Percentiles rank a stretch among this genome's conserved stretches.
Evolutionary conservation across 352 stramenopile species (phyloP).

Genomic region (Nothophytophthora sp.): DNA sequence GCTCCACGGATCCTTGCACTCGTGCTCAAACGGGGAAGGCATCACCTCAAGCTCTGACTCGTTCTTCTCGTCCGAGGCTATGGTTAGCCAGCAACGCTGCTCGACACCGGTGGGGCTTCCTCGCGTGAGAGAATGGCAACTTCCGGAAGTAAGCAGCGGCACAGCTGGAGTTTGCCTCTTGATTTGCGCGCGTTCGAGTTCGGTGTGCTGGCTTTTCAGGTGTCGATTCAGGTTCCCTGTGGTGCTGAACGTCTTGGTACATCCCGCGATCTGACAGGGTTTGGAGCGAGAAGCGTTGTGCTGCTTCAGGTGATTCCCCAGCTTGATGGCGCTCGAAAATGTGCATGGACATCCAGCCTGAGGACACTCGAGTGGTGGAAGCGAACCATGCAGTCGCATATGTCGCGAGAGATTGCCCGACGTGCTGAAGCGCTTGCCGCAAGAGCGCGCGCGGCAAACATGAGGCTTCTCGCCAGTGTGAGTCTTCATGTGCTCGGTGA

Average conservation of each 20-base stretch:
- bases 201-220: slow-evolving; percentile 30
- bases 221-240: slow-evolving; percentile 66
- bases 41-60: slow-evolving; percentile 7
- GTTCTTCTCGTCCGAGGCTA: not conserved
- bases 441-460: slow-evolving; percentile 33
- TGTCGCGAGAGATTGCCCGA: slow-evolving; percentile 63
- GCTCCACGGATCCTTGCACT: slow-evolving; percentile 31
- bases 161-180: not conserved
- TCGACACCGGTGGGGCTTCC: slow-evolving; percentile 20
- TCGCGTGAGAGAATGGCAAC: slow-evolving; percentile 1
- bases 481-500: slow-evolving; percentile 61
- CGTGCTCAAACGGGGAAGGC: slow-evolving; percentile 20
- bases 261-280: slow-evolving; percentile 24
- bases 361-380: slow-evolving; percentile 34
- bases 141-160: not conserved
- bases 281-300: slow-evolving; percentile 32
- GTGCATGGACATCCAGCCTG: slow-evolving; percentile 23
- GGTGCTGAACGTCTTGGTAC: slow-evolving; percentile 62
- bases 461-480: slow-evolving; percentile 60
- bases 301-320: slow-evolving; percentile 47
- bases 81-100: slow-evolving; percentile 1
- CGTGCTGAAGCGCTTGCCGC: slow-evolving; percentile 54
- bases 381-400: slow-evolving; percentile 45
- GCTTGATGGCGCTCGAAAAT: slow-evolving; percentile 43
- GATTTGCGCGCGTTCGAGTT: slow-evolving; percentile 13